Conservation (phyloP, 805 yeast species). For the Sungouiozyma intestinalis region DNA sequence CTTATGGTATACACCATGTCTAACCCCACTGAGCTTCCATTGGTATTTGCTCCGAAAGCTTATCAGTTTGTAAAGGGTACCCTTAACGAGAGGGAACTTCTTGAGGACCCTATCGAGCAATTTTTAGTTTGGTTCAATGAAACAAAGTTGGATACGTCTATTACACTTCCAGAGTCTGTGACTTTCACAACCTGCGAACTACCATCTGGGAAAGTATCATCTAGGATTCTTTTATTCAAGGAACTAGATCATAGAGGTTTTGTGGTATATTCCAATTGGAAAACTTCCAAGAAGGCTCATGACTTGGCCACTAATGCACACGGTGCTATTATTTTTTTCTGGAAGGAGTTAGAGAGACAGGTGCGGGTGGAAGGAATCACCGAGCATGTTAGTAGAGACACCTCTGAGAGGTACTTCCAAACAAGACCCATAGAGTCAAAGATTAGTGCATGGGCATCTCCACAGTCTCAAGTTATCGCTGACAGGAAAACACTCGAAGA, state of each 20-base stretch:
- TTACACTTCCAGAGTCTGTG: constrained; percentile 66
- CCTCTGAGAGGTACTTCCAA: constrained; percentile 63
- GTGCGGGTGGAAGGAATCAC: constrained; percentile 84
- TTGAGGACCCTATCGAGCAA: constrained; percentile 56
- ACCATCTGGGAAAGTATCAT: constrained; percentile 80
- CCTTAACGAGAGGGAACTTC: constrained; percentile 44
- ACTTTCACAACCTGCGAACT: constrained; percentile 83
- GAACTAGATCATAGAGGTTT: constrained; percentile 81
- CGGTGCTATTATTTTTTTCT: constrained; percentile 81
- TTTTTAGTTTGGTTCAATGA: constrained; percentile 79
- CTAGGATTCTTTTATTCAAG: constrained; percentile 74
- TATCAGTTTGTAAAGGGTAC: constrained; percentile 70
- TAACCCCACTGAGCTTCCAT: constrained; percentile 19
- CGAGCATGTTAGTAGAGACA: constrained; percentile 62
- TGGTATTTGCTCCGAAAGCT: constrained; percentile 69
- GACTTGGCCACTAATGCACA: constrained; percentile 64
- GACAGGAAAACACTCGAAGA: constrained; percentile 54
- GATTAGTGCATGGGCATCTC: constrained; percentile 95
- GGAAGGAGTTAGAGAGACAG: constrained; percentile 85
- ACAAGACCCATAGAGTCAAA: constrained; percentile 88
- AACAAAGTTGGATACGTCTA: constrained; percentile 43
- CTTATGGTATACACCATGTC: constrained; percentile 10
- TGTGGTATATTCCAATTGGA: constrained; percentile 86
- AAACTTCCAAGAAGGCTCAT: constrained; percentile 62
- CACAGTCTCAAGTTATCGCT: constrained; percentile 58